phyloP scores from a whole-genome alignment of 768 basidiomycete genomes.

The Leccinum disarticulatum region DNA sequence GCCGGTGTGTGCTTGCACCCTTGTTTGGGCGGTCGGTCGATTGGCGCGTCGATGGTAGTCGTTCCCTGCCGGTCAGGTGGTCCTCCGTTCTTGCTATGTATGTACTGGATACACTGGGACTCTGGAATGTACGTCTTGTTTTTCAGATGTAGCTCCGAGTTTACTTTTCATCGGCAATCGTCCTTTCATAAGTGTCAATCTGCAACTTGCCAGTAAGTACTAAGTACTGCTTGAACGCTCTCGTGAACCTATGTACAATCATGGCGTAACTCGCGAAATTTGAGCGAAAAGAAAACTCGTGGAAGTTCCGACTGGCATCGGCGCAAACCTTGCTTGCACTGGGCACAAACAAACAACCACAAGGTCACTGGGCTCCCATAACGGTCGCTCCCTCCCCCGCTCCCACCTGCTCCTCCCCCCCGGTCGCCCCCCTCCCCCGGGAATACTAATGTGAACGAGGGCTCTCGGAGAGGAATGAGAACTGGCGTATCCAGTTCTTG shows the following conservation, averaged over 20 bases:
- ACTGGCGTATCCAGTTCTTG: too few species aligned
- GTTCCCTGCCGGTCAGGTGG: constrained; percentile 10
- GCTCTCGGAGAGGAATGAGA: too few species aligned
- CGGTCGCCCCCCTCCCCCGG: too few species aligned
- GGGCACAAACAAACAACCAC: too few species aligned
- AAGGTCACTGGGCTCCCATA: too few species aligned
- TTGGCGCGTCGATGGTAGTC: constrained; percentile 52
- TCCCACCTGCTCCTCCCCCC: too few species aligned
- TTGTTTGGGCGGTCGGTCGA: constrained; percentile 58
- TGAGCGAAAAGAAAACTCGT: too few species aligned
- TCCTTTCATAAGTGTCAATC: not conserved
- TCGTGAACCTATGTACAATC: not conserved
- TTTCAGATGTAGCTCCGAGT: constrained; percentile 1
- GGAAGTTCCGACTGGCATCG: too few species aligned
- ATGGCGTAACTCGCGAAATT: too few species aligned
- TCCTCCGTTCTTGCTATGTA: not conserved
- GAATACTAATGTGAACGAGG: too few species aligned
- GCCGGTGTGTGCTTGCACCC: constrained; percentile 54
- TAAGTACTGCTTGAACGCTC: not conserved
- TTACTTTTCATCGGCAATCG: not conserved
- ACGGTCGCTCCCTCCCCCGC: too few species aligned
- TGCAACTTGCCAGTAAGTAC: not conserved
- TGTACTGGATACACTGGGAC: constrained; percentile 4
- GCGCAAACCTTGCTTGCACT: too few species aligned
- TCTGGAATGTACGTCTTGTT: not conserved